Evolutionary conservation across 306 rosid genomes (phyloP).

Genomic region (Vicia faba): DNA sequence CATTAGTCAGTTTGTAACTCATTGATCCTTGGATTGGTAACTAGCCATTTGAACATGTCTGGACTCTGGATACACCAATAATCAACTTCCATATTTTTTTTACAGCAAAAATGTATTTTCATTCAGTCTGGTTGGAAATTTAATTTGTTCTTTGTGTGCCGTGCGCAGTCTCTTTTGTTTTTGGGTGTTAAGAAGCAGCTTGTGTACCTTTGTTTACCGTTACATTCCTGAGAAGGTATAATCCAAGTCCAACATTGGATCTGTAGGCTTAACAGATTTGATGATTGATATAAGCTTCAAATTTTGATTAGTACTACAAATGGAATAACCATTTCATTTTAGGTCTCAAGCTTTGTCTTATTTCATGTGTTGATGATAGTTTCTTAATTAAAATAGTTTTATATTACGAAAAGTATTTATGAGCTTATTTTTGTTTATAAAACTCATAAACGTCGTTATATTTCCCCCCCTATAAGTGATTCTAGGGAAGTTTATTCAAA

Average conservation of each 20-base stretch:
- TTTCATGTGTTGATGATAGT: constrained; percentile 6
- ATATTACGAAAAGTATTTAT: background rate
- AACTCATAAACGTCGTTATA: too few species aligned
- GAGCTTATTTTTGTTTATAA: background rate
- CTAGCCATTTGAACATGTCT: constrained; percentile 23
- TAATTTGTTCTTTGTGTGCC: constrained; percentile 12
- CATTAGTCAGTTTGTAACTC: constrained; percentile 18
- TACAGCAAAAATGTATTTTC: constrained; percentile 2
- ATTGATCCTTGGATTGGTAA: constrained; percentile 7
- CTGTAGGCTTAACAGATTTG: constrained; percentile 4
- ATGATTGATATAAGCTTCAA: constrained; percentile 26
- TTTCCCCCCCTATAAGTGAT: too few species aligned
- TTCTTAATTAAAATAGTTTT: background rate
- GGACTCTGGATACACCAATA: constrained; percentile 13
- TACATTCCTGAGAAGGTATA: constrained; percentile 19
- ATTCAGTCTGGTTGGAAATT: constrained; percentile 4
- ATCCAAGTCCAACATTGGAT: constrained; percentile 29
- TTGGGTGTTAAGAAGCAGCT: background rate
- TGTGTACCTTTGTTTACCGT: constrained; percentile 6
- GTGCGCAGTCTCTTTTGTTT: background rate
- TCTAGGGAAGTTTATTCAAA: too few species aligned
- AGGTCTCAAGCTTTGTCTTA: constrained; percentile 23
- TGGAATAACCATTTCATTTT: background rate
- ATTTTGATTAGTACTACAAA: constrained; percentile 1
- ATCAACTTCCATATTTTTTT: constrained; percentile 1